Conservation (phyloP, 768 basidiomycete species). For the Naganishia friedmannii region DNA sequence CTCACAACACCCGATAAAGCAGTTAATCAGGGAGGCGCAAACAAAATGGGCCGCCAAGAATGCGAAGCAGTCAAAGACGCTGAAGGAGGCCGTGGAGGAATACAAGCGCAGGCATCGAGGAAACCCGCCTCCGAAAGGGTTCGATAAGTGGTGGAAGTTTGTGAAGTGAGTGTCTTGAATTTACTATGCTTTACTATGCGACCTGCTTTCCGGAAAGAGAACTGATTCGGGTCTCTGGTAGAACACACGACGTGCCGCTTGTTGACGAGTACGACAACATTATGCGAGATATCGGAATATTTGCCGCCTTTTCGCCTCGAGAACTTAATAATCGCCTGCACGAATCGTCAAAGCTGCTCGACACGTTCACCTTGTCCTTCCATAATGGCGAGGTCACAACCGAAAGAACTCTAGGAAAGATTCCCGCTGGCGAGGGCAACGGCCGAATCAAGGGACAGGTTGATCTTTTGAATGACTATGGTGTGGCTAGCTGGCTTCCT, state of each 20-base stretch:
- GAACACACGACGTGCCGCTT: slow-evolving; percentile 35
- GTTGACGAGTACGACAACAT: slow-evolving; percentile 41
- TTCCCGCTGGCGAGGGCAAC: slow-evolving; percentile 29
- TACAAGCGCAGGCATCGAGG: slow-evolving; percentile 49
- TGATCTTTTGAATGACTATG: slow-evolving; percentile 29
- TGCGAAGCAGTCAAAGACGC: slow-evolving; percentile 51
- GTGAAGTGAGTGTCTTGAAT: slow-evolving; percentile 31
- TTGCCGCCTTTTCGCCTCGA: slow-evolving; percentile 30
- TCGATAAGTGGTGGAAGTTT: slow-evolving; percentile 55
- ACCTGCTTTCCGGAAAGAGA: background rate
- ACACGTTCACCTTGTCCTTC: slow-evolving; percentile 33
- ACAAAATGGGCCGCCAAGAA: slow-evolving; percentile 53
- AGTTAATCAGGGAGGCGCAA: slow-evolving; percentile 54
- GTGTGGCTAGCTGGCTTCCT: slow-evolving; percentile 29
- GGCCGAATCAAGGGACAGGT: slow-evolving; percentile 29
- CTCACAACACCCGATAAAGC: slow-evolving; percentile 55
- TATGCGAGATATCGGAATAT: slow-evolving; percentile 31
- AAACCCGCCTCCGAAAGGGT: slow-evolving; percentile 54
- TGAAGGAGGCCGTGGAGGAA: slow-evolving; percentile 54
- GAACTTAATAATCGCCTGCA: slow-evolving; percentile 30
- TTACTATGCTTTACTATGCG: background rate
- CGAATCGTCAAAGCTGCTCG: slow-evolving; percentile 9
- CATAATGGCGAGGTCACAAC: slow-evolving; percentile 22
- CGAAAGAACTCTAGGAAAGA: slow-evolving; percentile 21
- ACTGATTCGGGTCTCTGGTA: background rate